Conservation (phyloP, 1,139 yeast species). For the Blastobotrys ciferrii region DNA sequence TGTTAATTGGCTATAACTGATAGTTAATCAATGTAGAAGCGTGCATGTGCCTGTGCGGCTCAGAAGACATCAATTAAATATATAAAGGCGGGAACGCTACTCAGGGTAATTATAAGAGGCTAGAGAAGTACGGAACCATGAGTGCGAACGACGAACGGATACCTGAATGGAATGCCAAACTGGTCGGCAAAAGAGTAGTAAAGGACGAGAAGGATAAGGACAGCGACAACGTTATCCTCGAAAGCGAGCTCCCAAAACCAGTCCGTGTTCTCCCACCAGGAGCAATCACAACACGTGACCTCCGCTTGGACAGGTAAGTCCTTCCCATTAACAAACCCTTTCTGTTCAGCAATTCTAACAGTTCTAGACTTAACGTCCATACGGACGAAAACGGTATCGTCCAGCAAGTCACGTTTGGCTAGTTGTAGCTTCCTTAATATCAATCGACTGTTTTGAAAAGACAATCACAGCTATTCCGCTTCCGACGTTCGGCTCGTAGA, state of each 20-base stretch:
- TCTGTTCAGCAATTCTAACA: not conserved
- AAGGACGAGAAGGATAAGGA: constrained; percentile 13
- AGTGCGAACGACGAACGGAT: not conserved
- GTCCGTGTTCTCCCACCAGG: constrained; percentile 27
- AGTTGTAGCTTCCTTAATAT: too few species aligned
- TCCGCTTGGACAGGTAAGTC: constrained; percentile 25
- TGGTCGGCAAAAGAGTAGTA: constrained; percentile 29
- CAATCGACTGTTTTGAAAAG: too few species aligned
- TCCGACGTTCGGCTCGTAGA: too few species aligned
- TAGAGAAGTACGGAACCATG: not conserved
- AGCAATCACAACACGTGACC: constrained; percentile 27
- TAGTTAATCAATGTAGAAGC: too few species aligned
- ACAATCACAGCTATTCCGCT: not conserved
- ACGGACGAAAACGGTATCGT: constrained; percentile 28
- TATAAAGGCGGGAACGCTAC: too few species aligned
- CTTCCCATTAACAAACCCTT: not conserved
- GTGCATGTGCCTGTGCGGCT: too few species aligned
- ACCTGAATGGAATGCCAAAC: constrained; percentile 23
- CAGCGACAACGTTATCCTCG: constrained; percentile 12
- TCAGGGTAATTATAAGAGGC: too few species aligned
- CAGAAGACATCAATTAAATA: not conserved
- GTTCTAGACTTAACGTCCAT: constrained; percentile 27
- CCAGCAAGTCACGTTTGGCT: constrained; percentile 24
- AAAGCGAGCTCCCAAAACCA: constrained; percentile 25
- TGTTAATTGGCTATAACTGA: too few species aligned